Base-by-base conservation (phyloP, 306 rosid species). In the Abrus pulchellus region DNA sequence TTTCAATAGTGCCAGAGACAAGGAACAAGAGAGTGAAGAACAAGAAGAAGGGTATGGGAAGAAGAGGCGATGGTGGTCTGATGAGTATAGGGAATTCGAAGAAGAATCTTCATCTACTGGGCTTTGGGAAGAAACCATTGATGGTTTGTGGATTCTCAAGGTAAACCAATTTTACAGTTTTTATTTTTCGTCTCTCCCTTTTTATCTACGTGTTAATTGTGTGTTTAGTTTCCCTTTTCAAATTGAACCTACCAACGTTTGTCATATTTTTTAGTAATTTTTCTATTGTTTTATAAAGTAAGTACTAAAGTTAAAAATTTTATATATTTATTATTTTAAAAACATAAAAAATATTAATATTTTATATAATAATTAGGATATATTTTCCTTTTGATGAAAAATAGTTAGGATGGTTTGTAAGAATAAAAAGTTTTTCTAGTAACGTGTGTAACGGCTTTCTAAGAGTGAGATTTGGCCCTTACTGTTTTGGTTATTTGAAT, bases 41-140 rank as follows among this genome's bases (percentile, higher is more conserved):
- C 87, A 85, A 9, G 55, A 77, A 14, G 67, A 73, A 3, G 77
- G 75, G 1, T 84, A 5, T 65, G 71, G 77, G 68, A 91, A 80
- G 55, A 90, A 86, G 66, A 88, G 97, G 70, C 75, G 86, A 68
- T 93, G 97, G 97, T 95, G 97, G 98, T 91, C 91, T 2, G 96
- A 89, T 66, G 95, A 90, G 32, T 70, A 83, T 30, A 27, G 78
- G 6, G 87, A 72, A 54, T 36, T 60, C 57, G 85, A 88, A 7
- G 87, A 92, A n/a, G 85, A 64, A 38, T 43, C 89, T 29, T 9
- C 9, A n/a, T 41, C 72, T 66, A 61, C 82, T 82, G 89, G 91
- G 55, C 48, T 66, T 76, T 79, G 87, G 76, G 93, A 88, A 47
- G 84, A 88, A 40, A 87, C 79, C 53, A 80, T 89, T 76, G 93